Conservation (phyloP, 306 rosid species). For the Pachyrhizus erosus region DNA sequence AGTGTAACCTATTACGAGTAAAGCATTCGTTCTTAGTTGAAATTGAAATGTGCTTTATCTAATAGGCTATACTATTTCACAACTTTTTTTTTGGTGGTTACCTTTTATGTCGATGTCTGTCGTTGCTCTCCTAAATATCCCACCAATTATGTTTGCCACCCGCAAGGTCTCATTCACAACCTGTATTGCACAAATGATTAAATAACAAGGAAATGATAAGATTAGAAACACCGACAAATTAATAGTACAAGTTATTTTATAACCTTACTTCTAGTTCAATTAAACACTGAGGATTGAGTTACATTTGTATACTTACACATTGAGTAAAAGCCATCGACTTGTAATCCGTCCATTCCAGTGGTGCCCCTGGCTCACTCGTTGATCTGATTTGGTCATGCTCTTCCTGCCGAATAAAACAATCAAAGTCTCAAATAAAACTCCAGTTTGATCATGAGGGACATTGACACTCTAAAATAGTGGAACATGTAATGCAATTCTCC, state of each 20-base stretch:
- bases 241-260: background rate
- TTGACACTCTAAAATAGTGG: background rate
- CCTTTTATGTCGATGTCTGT: conserved; percentile 85
- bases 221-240: background rate
- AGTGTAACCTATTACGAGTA: conserved; percentile 66
- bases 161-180: conserved; percentile 93
- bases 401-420: conserved; percentile 55
- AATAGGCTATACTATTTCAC: background rate
- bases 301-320: conserved; percentile 80
- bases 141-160: conserved; percentile 85
- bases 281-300: conserved; percentile 54
- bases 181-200: conserved; percentile 46
- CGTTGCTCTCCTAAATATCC: conserved; percentile 82
- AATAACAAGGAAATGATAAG: background rate
- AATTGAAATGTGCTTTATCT: background rate
- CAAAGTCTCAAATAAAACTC: background rate
- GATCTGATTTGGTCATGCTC: conserved; percentile 86
- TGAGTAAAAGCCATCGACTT: conserved; percentile 96
- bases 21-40: background rate
- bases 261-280: background rate
- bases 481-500: background rate
- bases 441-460: background rate
- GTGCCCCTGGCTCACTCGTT: conserved; percentile 52
- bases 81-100: background rate
- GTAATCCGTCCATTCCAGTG: conserved; percentile 85